These are phyloP conservation scores for Cardamine occulta DNA, from an alignment of 345 rosid genomes.

Conservation along the genomic window DNA sequence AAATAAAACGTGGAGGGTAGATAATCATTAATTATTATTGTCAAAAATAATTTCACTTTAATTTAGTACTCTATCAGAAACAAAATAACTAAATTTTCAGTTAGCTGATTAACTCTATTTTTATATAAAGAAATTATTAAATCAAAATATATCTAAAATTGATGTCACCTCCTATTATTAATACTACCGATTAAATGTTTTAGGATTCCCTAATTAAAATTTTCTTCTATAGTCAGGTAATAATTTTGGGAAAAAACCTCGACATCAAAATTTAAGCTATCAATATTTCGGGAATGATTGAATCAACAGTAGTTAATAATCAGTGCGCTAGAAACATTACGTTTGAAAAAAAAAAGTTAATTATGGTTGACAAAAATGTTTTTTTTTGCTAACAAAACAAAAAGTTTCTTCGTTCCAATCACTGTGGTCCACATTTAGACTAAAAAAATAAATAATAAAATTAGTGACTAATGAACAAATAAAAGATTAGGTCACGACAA, in stretches of 20 bases:
- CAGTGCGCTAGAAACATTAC: neutral
- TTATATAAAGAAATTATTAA: no score
- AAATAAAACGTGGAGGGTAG: neutral
- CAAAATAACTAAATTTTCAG: neutral
- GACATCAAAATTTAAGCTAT: neutral
- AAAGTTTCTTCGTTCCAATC: constrained; percentile 13
- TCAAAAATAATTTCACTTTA: neutral
- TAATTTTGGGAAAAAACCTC: neutral
- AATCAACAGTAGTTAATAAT: neutral
- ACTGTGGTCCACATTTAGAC: constrained; percentile 35
- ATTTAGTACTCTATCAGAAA: neutral
- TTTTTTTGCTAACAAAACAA: neutral
- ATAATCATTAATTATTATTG: neutral
- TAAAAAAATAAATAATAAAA: neutral
- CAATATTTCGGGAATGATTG: neutral
- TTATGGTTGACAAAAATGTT: constrained; percentile 25
- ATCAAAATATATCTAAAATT: neutral
- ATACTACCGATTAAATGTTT: neutral
- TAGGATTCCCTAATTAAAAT: neutral
- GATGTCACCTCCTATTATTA: neutral
- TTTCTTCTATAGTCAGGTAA: neutral
- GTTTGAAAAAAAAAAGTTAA: neutral
- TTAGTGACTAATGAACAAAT: constrained; percentile 31
- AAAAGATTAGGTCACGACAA: constrained; percentile 37
- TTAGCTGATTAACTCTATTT: no score